Evolutionary conservation across 2,329 filamentous ascomycete genomes (phyloP).

Genomic region (Kalmusia sp.): DNA sequence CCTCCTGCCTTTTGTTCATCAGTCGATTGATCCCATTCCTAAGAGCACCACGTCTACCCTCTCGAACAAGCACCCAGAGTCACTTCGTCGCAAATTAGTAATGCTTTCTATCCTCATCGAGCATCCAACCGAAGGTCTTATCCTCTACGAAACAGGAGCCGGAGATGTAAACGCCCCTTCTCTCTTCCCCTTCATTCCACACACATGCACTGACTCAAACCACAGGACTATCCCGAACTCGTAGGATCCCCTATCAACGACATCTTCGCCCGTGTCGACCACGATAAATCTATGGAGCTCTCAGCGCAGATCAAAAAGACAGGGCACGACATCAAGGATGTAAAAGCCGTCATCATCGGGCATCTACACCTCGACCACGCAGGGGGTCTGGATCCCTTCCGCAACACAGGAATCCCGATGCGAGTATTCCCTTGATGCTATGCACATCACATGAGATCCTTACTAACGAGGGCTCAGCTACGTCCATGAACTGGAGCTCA

Average conservation of each 20-base stretch:
- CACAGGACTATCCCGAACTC: slow-evolving; percentile 36
- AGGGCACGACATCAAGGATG: slow-evolving; percentile 43
- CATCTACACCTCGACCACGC: slow-evolving; percentile 48
- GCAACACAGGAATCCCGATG: slow-evolving; percentile 41
- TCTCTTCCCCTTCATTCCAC: not conserved
- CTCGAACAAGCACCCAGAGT: slow-evolving; percentile 34
- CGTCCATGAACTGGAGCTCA: slow-evolving; percentile 47
- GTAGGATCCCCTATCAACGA: slow-evolving; percentile 39
- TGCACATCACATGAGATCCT: too few species aligned
- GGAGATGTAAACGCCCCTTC: slow-evolving; percentile 16
- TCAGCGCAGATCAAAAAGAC: slow-evolving; percentile 34
- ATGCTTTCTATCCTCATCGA: slow-evolving; percentile 36
- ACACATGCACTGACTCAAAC: not conserved
- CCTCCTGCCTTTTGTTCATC: not conserved
- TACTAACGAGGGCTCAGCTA: slow-evolving; percentile 18
- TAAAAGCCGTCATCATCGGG: slow-evolving; percentile 47
- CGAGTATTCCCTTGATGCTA: not conserved
- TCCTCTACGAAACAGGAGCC: slow-evolving; percentile 46
- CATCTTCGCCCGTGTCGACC: slow-evolving; percentile 41
- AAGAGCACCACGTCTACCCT: slow-evolving; percentile 33
- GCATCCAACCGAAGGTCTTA: slow-evolving; percentile 44
- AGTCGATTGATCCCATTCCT: not conserved
- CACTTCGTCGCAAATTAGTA: slow-evolving; percentile 36
- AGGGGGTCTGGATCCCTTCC: slow-evolving; percentile 44
- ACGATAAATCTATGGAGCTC: slow-evolving; percentile 27